Evolutionary conservation across 164 flowering plant species (phyloP).

Genomic region (Echeveria elegans): DNA sequence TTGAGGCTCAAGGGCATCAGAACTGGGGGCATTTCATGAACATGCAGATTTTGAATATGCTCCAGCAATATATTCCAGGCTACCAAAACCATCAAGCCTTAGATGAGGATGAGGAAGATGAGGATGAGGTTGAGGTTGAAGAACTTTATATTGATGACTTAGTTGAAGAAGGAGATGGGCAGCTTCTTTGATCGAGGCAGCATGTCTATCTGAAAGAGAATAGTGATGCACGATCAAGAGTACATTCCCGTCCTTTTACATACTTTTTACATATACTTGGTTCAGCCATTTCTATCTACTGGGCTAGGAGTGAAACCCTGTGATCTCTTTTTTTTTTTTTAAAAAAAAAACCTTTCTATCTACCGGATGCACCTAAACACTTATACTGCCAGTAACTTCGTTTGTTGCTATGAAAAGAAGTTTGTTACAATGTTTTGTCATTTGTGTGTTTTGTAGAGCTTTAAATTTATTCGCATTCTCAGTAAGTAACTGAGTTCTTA

Average conservation of each 20-base stretch:
- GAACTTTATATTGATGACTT: not conserved
- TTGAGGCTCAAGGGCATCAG: not conserved
- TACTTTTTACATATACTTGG: too few species aligned
- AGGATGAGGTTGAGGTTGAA: not conserved
- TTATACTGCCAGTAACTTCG: too few species aligned
- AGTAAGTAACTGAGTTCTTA: not conserved
- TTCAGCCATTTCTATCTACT: too few species aligned
- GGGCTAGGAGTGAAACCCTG: too few species aligned
- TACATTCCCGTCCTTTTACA: not conserved
- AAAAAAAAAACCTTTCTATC: too few species aligned
- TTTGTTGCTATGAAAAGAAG: too few species aligned
- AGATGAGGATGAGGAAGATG: not conserved
- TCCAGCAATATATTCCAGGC: slow-evolving; percentile 12
- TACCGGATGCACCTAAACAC: too few species aligned
- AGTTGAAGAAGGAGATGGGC: not conserved
- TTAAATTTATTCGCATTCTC: not conserved
- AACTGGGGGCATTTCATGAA: not conserved
- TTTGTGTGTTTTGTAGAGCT: not conserved
- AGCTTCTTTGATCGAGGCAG: not conserved
- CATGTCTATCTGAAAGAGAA: not conserved
- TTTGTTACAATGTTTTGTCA: too few species aligned
- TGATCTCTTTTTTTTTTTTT: too few species aligned
- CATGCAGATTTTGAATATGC: slow-evolving; percentile 16
- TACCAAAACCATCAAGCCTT: slow-evolving; percentile 10
- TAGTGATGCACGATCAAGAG: not conserved